These are phyloP conservation scores for Chalciporus sp. DNA, from an alignment of 1,284 basidiomycete species.

Conservation along the genomic window DNA sequence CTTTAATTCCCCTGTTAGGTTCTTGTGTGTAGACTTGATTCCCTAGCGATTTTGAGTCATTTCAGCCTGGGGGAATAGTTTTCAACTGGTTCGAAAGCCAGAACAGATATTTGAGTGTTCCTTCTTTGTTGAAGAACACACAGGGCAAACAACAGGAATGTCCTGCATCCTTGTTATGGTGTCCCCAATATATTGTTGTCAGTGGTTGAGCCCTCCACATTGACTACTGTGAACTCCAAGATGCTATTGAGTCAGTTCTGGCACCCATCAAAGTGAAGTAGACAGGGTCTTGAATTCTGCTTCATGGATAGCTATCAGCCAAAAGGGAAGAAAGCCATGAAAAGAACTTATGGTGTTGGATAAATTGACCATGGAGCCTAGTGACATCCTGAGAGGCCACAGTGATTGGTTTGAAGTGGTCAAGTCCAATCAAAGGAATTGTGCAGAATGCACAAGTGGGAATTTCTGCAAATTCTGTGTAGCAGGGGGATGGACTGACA, in stretches of 20 bases:
- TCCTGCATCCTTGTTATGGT: conserved; percentile 44
- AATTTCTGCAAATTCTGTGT: conserved; percentile 43
- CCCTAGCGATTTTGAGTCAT: no score
- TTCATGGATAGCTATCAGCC: conserved; percentile 20
- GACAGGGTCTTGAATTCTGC: conserved; percentile 48
- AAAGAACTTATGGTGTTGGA: conserved; percentile 50
- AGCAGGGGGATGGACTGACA: conserved; percentile 15
- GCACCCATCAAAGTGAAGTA: conserved; percentile 52
- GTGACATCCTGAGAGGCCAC: conserved; percentile 53
- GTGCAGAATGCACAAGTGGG: conserved; percentile 22
- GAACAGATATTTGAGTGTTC: conserved; percentile 36
- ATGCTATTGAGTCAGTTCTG: conserved; percentile 57
- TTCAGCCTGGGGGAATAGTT: no score
- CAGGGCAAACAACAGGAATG: conserved; percentile 59
- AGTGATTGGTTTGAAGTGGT: conserved; percentile 20
- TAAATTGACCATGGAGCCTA: conserved; percentile 55
- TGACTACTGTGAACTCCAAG: conserved; percentile 43
- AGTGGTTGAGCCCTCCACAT: neutral
- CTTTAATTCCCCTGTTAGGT: no score
- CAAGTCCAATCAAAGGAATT: neutral
- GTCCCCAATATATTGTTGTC: conserved; percentile 18
- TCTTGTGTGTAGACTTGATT: no score
- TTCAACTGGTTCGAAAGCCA: conserved; percentile 57
- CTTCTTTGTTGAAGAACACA: conserved; percentile 32
- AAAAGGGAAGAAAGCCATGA: no score